A percentile compares a stretch with the other conserved stretches of the same genome.
Evolutionary conservation across 768 basidiomycete genomes (phyloP).

Genomic region (Tricholoma matsutake): DNA sequence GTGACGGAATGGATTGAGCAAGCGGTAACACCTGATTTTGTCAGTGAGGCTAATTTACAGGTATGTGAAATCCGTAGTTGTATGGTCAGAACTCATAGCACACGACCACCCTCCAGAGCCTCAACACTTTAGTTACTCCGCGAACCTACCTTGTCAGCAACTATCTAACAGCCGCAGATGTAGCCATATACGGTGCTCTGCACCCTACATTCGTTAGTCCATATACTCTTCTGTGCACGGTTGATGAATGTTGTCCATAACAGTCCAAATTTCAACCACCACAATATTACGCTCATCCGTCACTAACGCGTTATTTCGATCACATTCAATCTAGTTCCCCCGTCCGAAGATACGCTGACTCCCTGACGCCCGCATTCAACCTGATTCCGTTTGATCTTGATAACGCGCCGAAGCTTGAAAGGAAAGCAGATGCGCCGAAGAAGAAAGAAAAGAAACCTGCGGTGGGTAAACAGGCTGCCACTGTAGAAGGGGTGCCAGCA

Average conservation of each 20-base stretch:
- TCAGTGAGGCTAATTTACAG: conserved; percentile 45
- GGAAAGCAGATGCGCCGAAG: conserved; percentile 70
- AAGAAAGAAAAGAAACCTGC: conserved; percentile 67
- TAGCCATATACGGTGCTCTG: conserved; percentile 86
- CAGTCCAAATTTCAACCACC: conserved; percentile 68
- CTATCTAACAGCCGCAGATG: conserved; percentile 85
- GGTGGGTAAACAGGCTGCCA: conserved; percentile 27
- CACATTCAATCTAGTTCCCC: conserved; percentile 77
- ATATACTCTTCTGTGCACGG: not conserved
- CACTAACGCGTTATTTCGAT: conserved; percentile 91
- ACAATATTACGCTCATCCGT: conserved; percentile 78
- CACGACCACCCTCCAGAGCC: conserved; percentile 42
- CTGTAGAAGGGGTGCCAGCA: conserved; percentile 20
- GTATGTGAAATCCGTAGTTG: conserved; percentile 28
- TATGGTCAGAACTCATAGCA: not conserved
- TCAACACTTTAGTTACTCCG: conserved; percentile 68
- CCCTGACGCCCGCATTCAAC: conserved; percentile 49
- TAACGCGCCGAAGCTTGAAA: conserved; percentile 68
- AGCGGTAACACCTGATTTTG: conserved; percentile 47
- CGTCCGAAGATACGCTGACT: conserved; percentile 55
- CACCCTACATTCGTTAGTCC: conserved; percentile 74
- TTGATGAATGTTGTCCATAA: conserved; percentile 2
- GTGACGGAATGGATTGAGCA: conserved; percentile 71
- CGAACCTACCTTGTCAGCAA: conserved; percentile 86
- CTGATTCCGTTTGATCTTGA: conserved; percentile 69